These are phyloP conservation scores for Edaphochlamys debaryana DNA, from an alignment of 139 green algal genomes.

Conservation along the genomic window DNA sequence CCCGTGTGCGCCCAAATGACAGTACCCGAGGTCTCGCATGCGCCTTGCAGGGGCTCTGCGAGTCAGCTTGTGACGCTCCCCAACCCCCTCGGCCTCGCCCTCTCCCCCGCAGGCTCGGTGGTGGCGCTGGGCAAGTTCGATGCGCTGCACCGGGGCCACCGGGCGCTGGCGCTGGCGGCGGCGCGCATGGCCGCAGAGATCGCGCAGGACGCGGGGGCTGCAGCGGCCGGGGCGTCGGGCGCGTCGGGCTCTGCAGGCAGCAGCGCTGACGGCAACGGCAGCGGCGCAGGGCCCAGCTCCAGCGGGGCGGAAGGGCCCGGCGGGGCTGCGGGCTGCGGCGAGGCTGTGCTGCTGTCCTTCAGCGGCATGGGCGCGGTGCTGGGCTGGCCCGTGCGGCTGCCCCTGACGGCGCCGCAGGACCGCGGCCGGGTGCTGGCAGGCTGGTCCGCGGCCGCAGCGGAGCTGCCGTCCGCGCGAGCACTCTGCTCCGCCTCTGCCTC, in stretches of 20 bases:
- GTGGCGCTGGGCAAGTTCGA: slow-evolving; percentile 96
- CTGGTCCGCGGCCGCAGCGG: slow-evolving; percentile 60
- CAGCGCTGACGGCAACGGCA: background rate
- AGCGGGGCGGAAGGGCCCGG: background rate
- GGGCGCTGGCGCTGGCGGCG: slow-evolving; percentile 64
- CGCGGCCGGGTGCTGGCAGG: slow-evolving; percentile 71
- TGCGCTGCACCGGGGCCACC: slow-evolving; percentile 90
- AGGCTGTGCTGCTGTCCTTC: slow-evolving; percentile 86
- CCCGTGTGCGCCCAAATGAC: background rate
- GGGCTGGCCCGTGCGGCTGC: slow-evolving; percentile 73
- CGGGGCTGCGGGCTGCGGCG: background rate
- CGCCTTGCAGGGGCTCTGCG: too few relatives aligned
- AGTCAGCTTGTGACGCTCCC: background rate
- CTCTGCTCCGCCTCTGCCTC: slow-evolving; percentile 18
- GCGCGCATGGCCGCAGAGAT: background rate
- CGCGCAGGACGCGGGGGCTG: background rate
- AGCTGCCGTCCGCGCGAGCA: background rate
- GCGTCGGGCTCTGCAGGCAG: too few relatives aligned
- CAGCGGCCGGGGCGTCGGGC: too few relatives aligned
- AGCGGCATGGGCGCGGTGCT: slow-evolving; percentile 87
- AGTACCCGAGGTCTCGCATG: background rate
- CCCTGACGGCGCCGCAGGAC: slow-evolving; percentile 83
- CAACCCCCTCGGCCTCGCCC: background rate
- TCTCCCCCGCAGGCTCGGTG: slow-evolving; percentile 43
- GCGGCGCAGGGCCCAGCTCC: background rate